Conservation (phyloP, 1,139 yeast species). For the Wickerhamomyces sp. region DNA sequence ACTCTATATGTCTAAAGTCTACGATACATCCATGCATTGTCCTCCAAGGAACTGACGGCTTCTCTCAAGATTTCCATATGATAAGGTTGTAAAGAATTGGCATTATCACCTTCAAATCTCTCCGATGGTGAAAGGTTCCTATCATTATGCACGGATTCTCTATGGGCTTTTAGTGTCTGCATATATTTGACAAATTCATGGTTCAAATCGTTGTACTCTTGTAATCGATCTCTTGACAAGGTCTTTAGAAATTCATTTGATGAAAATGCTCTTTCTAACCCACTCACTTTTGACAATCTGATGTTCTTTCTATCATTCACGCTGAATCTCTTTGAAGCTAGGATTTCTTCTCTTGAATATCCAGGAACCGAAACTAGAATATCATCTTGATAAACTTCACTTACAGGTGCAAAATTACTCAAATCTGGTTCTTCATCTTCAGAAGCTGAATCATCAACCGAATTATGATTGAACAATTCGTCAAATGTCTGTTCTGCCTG, state of each 20-base stretch:
- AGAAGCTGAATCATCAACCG: slow-evolving; percentile 19
- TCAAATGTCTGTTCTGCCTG: slow-evolving; percentile 31
- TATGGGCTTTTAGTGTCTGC: slow-evolving; percentile 7
- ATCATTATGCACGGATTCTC: background rate
- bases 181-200: slow-evolving; percentile 4
- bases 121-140: background rate
- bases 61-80: slow-evolving; percentile 6
- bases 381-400: slow-evolving; percentile 16
- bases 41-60: slow-evolving; percentile 7
- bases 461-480: slow-evolving; percentile 17
- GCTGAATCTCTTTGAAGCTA: slow-evolving; percentile 18
- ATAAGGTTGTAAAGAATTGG: background rate
- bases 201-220: slow-evolving; percentile 2
- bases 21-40: slow-evolving; percentile 14
- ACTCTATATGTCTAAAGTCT: background rate
- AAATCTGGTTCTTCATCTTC: slow-evolving; percentile 24
- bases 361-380: slow-evolving; percentile 23
- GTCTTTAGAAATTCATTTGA: slow-evolving; percentile 2
- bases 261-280: slow-evolving; percentile 18
- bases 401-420: slow-evolving; percentile 15
- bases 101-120: background rate
- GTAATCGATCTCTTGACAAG: background rate
- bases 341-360: slow-evolving; percentile 21
- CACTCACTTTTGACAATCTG: slow-evolving; percentile 18
- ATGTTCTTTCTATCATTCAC: slow-evolving; percentile 20